These are phyloP conservation scores for Citrus unshiu DNA, from an alignment of 345 rosid genomes.

Conservation along the genomic window DNA sequence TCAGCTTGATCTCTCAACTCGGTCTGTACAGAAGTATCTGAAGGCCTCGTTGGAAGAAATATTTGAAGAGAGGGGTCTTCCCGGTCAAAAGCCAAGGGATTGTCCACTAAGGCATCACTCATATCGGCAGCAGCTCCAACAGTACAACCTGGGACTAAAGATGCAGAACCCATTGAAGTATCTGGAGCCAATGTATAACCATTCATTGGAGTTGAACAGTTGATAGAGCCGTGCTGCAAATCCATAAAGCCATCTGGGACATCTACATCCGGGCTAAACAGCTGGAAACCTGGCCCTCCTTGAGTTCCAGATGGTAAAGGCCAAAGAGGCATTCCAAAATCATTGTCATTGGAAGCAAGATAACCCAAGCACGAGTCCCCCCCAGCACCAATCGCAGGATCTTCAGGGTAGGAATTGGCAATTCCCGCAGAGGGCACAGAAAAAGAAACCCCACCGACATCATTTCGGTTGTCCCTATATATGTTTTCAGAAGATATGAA, in stretches of 20 bases:
- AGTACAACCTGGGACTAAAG: constrained; percentile 48
- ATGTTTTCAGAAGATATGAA: constrained; percentile 46
- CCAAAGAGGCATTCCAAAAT: constrained; percentile 73
- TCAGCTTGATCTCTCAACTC: constrained; percentile 64
- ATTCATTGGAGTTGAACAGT: constrained; percentile 54
- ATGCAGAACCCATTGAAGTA: constrained; percentile 37
- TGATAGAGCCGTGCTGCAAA: constrained; percentile 50
- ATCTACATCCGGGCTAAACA: constrained; percentile 60
- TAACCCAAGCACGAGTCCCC: constrained; percentile 63
- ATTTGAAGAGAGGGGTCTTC: constrained; percentile 94
- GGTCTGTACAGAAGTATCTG: constrained; percentile 56
- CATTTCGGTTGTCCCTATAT: constrained; percentile 46
- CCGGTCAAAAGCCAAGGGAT: constrained; percentile 68
- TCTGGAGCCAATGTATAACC: constrained; percentile 64
- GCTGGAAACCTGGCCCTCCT: constrained; percentile 67
- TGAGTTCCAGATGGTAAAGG: constrained; percentile 63
- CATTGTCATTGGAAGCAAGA: constrained; percentile 56
- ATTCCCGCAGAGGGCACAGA: constrained; percentile 53
- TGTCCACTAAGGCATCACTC: constrained; percentile 73
- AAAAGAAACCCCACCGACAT: constrained; percentile 51
- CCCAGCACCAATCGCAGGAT: constrained; percentile 48
- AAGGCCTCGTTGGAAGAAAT: constrained; percentile 84
- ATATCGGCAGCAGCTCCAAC: constrained; percentile 44
- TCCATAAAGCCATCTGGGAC: constrained; percentile 56
- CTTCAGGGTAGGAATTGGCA: constrained; percentile 55